phyloP scores from a whole-genome alignment of 176 grass and related monocot genomes.

The Juncus inflexus region DNA sequence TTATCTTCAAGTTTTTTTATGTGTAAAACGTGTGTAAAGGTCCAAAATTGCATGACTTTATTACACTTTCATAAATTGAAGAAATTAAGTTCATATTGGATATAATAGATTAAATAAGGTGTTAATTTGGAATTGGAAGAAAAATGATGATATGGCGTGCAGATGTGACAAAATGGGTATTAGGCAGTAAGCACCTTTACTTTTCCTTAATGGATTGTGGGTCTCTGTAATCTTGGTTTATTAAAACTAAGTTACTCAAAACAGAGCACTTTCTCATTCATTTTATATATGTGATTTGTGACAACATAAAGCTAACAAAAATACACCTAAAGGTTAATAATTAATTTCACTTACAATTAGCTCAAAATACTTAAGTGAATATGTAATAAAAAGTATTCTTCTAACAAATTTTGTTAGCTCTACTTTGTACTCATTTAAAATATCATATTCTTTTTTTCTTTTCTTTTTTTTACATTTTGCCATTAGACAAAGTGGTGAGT shows the following conservation, averaged over 20 bases:
- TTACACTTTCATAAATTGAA: neutral
- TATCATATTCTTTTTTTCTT: too few species aligned
- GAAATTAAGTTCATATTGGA: neutral
- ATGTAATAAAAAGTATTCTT: too few species aligned
- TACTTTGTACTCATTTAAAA: too few species aligned
- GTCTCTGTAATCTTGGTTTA: conserved; percentile 21
- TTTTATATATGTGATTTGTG: too few species aligned
- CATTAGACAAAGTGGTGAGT: too few species aligned
- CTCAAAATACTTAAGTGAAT: too few species aligned
- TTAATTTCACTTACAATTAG: too few species aligned
- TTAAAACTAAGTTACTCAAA: neutral
- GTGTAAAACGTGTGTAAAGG: conserved; percentile 19
- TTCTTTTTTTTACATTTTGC: too few species aligned
- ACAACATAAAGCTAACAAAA: too few species aligned
- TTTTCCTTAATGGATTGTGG: conserved; percentile 25
- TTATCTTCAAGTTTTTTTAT: conserved; percentile 4
- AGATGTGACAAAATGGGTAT: conserved; percentile 21
- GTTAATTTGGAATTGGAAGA: neutral
- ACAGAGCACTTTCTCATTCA: too few species aligned
- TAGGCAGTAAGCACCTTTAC: conserved; percentile 5
- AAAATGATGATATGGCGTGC: conserved; percentile 5
- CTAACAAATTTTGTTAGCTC: too few species aligned
- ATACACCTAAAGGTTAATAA: too few species aligned
- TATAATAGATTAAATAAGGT: conserved; percentile 1
- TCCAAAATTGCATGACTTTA: neutral